A percentile compares a stretch with the other conserved stretches of the same genome.
Conservation (phyloP, 1,284 basidiomycete genomes). For the Takashimella koratensis region DNA sequence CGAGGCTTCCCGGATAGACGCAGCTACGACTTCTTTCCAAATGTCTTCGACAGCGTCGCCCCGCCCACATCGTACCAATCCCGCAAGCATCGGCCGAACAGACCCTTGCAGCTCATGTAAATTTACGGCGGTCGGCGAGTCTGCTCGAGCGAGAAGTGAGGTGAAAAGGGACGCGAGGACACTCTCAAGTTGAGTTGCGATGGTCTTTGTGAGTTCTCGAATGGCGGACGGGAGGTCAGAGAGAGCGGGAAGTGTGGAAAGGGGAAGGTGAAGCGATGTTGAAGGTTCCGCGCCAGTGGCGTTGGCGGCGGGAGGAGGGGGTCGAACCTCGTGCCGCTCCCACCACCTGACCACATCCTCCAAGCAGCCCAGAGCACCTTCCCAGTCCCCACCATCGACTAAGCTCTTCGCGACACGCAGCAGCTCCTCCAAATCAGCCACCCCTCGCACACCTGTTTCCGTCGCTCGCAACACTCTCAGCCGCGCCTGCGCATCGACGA, state of each 20-base stretch:
- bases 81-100: conserved; percentile 63
- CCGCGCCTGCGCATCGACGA: conserved; percentile 65
- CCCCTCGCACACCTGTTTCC: conserved; percentile 60
- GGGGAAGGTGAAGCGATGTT: conserved; percentile 14
- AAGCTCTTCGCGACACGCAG: conserved; percentile 64
- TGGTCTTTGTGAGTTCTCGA: conserved; percentile 62
- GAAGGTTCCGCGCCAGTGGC: neutral
- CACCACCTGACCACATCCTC: conserved; percentile 70
- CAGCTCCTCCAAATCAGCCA: conserved; percentile 72
- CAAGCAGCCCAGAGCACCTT: conserved; percentile 70
- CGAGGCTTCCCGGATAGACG: conserved; percentile 63
- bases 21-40: conserved; percentile 73
- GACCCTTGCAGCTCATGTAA: conserved; percentile 35
- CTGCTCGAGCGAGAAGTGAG: conserved; percentile 58
- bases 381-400: conserved; percentile 78
- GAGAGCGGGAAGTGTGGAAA: conserved; percentile 63
- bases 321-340: conserved; percentile 42
- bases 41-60: conserved; percentile 64
- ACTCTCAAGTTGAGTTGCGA: conserved; percentile 69
- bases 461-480: conserved; percentile 61
- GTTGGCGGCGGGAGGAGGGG: no score
- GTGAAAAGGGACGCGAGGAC: conserved; percentile 71
- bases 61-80: conserved; percentile 69
- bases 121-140: conserved; percentile 19
- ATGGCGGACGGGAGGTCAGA: conserved; percentile 66